phyloP scores from a whole-genome alignment of 1,284 basidiomycete species.

The Xerocomus cyaneibrunnescens region DNA sequence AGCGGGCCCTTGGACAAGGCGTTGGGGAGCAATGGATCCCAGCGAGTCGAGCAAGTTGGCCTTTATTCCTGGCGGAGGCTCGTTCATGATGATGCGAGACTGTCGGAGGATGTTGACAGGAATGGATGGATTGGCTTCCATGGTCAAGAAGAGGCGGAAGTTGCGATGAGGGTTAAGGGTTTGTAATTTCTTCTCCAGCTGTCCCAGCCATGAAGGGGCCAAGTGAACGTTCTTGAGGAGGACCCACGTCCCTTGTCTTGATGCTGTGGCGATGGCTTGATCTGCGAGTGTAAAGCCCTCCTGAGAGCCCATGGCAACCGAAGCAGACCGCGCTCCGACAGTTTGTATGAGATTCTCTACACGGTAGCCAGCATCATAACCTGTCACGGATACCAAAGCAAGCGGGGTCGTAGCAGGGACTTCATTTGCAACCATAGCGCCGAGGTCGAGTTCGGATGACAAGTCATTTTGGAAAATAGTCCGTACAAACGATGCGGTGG shows the following conservation, averaged over 20 bases:
- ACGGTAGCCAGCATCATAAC: constrained; percentile 96
- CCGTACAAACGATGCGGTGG: constrained; percentile 73
- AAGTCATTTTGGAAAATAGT: constrained; percentile 80
- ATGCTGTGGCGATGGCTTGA: constrained; percentile 88
- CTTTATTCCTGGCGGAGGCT: constrained; percentile 93
- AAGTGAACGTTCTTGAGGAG: constrained; percentile 95
- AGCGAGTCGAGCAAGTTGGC: constrained; percentile 93
- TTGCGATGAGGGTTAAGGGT: constrained; percentile 83
- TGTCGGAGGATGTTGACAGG: constrained; percentile 95
- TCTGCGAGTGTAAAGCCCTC: constrained; percentile 95
- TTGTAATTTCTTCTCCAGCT: constrained; percentile 95
- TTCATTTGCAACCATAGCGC: constrained; percentile 75
- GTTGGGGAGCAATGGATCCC: constrained; percentile 69
- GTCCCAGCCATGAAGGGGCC: constrained; percentile 91
- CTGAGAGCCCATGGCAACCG: constrained; percentile 97
- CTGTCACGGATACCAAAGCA: constrained; percentile 89
- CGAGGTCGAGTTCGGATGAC: constrained; percentile 75
- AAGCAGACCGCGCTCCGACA: constrained; percentile 71
- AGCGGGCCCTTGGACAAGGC: constrained; percentile 77
- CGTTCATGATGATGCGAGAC: constrained; percentile 95
- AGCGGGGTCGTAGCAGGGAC: constrained; percentile 80
- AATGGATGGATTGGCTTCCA: constrained; percentile 92
- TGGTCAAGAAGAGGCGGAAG: constrained; percentile 95
- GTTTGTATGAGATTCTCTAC: constrained; percentile 87
- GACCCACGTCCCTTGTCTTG: constrained; percentile 91